These are phyloP conservation scores for Beauveria bassiana DNA, from an alignment of 2,329 filamentous ascomycete genomes.

Conservation along the genomic window DNA sequence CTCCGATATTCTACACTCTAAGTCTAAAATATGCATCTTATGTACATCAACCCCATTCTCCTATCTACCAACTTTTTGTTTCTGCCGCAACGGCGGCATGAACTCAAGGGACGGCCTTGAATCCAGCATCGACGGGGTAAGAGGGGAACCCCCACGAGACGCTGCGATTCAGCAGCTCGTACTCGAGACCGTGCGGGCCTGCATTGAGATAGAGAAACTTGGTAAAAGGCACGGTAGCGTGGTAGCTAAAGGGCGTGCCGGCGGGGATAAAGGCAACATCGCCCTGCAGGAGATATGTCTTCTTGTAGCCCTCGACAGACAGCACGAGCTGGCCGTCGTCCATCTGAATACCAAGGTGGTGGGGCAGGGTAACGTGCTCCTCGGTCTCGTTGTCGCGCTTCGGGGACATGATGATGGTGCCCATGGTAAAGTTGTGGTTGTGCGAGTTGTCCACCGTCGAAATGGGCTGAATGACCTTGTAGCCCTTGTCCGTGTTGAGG, in stretches of 20 bases:
- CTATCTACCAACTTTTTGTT: neutral
- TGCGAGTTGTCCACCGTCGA: conserved; percentile 13
- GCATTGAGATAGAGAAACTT: conserved; percentile 21
- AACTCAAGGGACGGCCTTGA: neutral
- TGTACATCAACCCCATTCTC: neutral
- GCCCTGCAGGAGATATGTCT: conserved; percentile 17
- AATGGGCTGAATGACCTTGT: conserved; percentile 18
- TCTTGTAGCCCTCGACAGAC: conserved; percentile 17
- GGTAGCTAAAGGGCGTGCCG: conserved; percentile 16
- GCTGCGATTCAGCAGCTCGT: conserved; percentile 16
- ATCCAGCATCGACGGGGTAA: conserved; percentile 12
- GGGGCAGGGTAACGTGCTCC: conserved; percentile 7
- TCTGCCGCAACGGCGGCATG: no score
- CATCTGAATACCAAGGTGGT: conserved; percentile 20
- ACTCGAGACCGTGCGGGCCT: conserved; percentile 18
- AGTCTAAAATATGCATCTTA: neutral
- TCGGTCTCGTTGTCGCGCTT: conserved; percentile 13
- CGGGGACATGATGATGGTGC: conserved; percentile 16
- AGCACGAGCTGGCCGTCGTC: conserved; percentile 20
- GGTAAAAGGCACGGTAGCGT: conserved; percentile 18
- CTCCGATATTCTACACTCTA: no score
- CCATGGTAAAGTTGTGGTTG: conserved; percentile 16
- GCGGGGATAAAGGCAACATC: conserved; percentile 21
- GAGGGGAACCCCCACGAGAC: conserved; percentile 16
- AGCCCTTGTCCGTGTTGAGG: conserved; percentile 16